Conservation (phyloP, 2,329 filamentous ascomycete species). For the Pezicula rhizophila region DNA sequence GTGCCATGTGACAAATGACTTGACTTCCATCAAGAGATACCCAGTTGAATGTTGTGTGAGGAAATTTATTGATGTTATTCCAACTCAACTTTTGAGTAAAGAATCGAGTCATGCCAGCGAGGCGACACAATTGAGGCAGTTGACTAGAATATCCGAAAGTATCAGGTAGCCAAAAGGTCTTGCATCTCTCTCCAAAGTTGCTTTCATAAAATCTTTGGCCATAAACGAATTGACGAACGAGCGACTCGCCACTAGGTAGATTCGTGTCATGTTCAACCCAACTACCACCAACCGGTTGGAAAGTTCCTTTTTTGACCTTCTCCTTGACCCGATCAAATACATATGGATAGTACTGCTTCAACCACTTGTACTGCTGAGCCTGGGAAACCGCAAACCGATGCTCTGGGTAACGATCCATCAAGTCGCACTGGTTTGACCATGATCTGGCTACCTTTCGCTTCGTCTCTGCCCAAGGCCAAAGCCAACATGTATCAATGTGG, state of each 20-base stretch:
- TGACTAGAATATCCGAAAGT: conserved; percentile 97
- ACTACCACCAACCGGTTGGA: conserved; percentile 92
- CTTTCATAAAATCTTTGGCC: conserved; percentile 93
- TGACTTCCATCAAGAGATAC: conserved; percentile 92
- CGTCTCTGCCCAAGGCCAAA: conserved; percentile 97
- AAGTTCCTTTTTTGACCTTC: conserved; percentile 84
- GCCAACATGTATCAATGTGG: conserved; percentile 97
- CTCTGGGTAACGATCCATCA: conserved; percentile 93
- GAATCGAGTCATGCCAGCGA: conserved; percentile 95
- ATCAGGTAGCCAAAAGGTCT: conserved; percentile 95
- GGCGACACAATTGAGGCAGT: conserved; percentile 83
- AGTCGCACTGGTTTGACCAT: conserved; percentile 93
- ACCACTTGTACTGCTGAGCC: conserved; percentile 97
- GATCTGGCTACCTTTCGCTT: conserved; percentile 93
- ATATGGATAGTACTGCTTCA: conserved; percentile 81
- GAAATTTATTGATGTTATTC: conserved; percentile 99
- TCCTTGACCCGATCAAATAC: conserved; percentile 85
- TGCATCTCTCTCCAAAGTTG: conserved; percentile 80
- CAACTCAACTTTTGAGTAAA: conserved; percentile 98
- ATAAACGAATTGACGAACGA: conserved; percentile 90
- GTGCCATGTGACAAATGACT: conserved; percentile 96
- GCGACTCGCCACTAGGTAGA: conserved; percentile 88
- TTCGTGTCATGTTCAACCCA: conserved; percentile 99
- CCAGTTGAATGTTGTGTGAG: conserved; percentile 99
- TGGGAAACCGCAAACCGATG: conserved; percentile 88